These are phyloP conservation scores for Podaxis sp. DNA, from an alignment of 768 basidiomycete species.

Conservation along the genomic window DNA sequence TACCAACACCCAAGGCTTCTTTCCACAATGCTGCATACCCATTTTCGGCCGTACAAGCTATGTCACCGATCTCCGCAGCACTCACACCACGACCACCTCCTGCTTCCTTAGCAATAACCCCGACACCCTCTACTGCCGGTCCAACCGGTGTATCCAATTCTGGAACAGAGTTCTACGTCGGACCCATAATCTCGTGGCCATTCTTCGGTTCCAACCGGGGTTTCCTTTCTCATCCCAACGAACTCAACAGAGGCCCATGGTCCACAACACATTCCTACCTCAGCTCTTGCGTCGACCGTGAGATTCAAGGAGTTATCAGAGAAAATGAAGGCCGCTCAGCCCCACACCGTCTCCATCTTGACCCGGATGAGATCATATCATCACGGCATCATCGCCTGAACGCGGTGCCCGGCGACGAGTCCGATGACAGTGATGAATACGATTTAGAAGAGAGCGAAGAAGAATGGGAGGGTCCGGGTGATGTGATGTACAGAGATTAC, in stretches of 20 bases:
- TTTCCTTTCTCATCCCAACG: conserved; percentile 62
- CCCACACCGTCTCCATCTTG: conserved; percentile 76
- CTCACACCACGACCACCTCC: conserved; percentile 23
- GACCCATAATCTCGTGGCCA: conserved; percentile 87
- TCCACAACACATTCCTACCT: conserved; percentile 58
- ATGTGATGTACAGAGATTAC: conserved; percentile 81
- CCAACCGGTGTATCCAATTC: not conserved
- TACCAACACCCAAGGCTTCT: conserved; percentile 43
- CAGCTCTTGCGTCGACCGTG: conserved; percentile 65
- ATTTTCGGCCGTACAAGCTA: conserved; percentile 40
- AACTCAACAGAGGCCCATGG: conserved; percentile 85
- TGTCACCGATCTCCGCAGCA: conserved; percentile 27
- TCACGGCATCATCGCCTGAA: conserved; percentile 69
- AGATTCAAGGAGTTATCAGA: conserved; percentile 67
- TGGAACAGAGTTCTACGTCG: conserved; percentile 54
- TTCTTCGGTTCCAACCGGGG: conserved; percentile 87
- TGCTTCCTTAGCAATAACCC: conserved; percentile 26
- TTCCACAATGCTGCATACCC: conserved; percentile 42
- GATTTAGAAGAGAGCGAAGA: conserved; percentile 78
- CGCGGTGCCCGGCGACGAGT: conserved; percentile 70
- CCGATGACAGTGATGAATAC: conserved; percentile 79
- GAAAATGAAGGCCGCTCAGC: conserved; percentile 80
- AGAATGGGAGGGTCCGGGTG: conserved; percentile 77
- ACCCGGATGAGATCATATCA: conserved; percentile 72
- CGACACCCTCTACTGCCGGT: conserved; percentile 17